These are phyloP conservation scores for Solanum aculeatissimum DNA, from an alignment of 305 asterid genomes.

Conservation along the genomic window DNA sequence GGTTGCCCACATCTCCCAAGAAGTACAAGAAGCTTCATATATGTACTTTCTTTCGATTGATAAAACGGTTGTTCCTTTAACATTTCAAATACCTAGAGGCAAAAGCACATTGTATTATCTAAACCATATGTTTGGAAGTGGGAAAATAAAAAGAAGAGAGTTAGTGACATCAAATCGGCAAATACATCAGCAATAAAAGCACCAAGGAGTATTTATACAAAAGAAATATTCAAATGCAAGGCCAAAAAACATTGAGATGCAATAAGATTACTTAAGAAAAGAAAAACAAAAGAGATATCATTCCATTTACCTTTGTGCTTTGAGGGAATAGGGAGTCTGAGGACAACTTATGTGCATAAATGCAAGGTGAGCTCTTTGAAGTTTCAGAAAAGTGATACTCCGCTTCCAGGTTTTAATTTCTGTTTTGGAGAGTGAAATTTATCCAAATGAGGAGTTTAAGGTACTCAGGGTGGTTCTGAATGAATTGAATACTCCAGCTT, in stretches of 20 bases:
- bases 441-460: background rate
- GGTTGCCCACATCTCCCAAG: conserved; percentile 90
- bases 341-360: background rate
- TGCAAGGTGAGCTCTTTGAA: background rate
- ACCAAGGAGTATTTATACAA: background rate
- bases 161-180: background rate
- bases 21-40: conserved; percentile 83
- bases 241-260: background rate
- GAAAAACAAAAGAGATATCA: background rate
- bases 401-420: background rate
- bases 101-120: background rate
- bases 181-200: background rate
- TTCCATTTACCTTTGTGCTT: background rate
- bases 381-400: background rate
- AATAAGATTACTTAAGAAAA: background rate
- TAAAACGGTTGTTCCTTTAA: conserved; percentile 78
- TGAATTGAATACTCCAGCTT: background rate
- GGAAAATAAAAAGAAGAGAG: background rate
- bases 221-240: background rate
- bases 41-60: conserved; percentile 78
- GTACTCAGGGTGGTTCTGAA: background rate
- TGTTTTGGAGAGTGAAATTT: background rate
- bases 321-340: background rate
- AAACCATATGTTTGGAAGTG: background rate
- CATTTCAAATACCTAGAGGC: conserved; percentile 76